These are phyloP conservation scores for Podaxis sp. DNA, from an alignment of 768 basidiomycete genomes.

Conservation along the genomic window DNA sequence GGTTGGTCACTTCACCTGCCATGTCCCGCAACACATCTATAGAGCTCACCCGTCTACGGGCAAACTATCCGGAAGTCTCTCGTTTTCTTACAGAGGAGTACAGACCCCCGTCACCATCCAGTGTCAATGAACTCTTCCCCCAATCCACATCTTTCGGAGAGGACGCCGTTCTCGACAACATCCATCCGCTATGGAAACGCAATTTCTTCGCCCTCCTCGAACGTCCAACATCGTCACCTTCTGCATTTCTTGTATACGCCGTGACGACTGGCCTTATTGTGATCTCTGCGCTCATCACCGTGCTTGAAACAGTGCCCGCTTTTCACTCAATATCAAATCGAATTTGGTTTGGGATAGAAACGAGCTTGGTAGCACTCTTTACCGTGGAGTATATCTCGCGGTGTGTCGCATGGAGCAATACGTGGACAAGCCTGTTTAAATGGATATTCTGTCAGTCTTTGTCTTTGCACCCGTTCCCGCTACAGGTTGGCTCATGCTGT, in stretches of 20 bases:
- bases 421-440: constrained; percentile 55
- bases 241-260: constrained; percentile 77
- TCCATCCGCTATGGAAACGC: constrained; percentile 59
- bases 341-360: constrained; percentile 88
- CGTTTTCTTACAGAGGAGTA: constrained; percentile 46
- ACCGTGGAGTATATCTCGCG: constrained; percentile 81
- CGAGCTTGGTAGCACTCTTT: constrained; percentile 79
- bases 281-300: constrained; percentile 70
- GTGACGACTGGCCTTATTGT: constrained; percentile 70
- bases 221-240: constrained; percentile 69
- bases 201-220: constrained; percentile 73
- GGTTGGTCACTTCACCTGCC: neutral
- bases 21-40: constrained; percentile 12
- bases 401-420: constrained; percentile 71
- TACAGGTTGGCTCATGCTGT: neutral
- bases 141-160: constrained; percentile 35
- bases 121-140: constrained; percentile 38
- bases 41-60: constrained; percentile 9
- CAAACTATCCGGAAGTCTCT: constrained; percentile 5
- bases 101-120: constrained; percentile 27
- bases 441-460: constrained; percentile 64
- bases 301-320: constrained; percentile 77
- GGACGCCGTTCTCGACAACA: constrained; percentile 28
- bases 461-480: constrained; percentile 18
- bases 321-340: constrained; percentile 68